These are phyloP conservation scores for Scutellaria minor DNA, from an alignment of 257 asterid species.

Conservation along the genomic window DNA sequence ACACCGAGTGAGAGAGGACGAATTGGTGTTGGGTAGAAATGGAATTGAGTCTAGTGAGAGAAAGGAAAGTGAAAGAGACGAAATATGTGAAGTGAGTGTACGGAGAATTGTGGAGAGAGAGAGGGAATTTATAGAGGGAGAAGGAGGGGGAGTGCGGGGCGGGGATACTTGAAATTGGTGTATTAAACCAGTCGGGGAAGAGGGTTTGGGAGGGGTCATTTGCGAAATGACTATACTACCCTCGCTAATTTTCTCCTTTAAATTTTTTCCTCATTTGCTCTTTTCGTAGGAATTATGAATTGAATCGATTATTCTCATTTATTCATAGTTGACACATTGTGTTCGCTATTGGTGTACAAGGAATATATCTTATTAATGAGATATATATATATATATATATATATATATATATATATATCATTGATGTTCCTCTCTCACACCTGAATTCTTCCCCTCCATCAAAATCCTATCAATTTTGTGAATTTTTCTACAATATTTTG, in stretches of 20 bases:
- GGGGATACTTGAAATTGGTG: constrained; percentile 42
- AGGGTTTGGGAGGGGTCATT: constrained; percentile 24
- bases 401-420: too few species aligned
- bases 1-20: constrained; percentile 35
- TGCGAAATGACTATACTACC: constrained; percentile 32
- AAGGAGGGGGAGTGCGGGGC: constrained; percentile 31
- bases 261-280: too few species aligned
- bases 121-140: not conserved
- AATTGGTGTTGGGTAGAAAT: constrained; percentile 32
- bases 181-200: constrained; percentile 31
- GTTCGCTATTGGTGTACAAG: too few species aligned
- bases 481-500: constrained; percentile 5
- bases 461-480: not conserved
- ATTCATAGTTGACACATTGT: too few species aligned
- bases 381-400: too few species aligned
- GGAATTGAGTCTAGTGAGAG: constrained; percentile 16
- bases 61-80: constrained; percentile 13
- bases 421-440: constrained; percentile 23
- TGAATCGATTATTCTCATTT: too few species aligned
- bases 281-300: not conserved
- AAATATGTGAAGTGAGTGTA: constrained; percentile 25
- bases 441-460: constrained; percentile 16
- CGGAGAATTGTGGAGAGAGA: constrained; percentile 31
- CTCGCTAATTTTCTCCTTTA: not conserved
- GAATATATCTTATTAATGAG: too few species aligned